Percentiles rank a stretch among this genome's conserved stretches.
Conservation (phyloP, 495 filamentous ascomycete genomes). For the Glutinoglossum americanum region DNA sequence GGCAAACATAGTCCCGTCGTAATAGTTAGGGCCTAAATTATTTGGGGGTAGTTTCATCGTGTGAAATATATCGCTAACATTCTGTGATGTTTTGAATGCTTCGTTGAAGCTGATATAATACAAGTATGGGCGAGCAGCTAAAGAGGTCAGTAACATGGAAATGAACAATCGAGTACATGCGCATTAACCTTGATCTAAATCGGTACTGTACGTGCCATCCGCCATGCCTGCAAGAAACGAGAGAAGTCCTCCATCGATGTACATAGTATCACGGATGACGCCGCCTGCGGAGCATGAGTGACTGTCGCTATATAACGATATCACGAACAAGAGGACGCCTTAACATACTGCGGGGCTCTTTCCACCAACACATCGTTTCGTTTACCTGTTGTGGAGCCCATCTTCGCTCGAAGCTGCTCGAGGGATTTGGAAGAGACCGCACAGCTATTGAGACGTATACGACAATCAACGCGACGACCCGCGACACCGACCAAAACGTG, state of each 20-base stretch:
- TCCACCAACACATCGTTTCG: slow-evolving; percentile 6
- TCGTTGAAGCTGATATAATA: slow-evolving; percentile 35
- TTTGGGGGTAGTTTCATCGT: slow-evolving; percentile 22
- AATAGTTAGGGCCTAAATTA: slow-evolving; percentile 35
- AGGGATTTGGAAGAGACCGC: neutral
- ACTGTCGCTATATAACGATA: neutral
- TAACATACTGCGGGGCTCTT: neutral
- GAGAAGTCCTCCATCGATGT: slow-evolving; percentile 41
- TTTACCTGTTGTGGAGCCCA: neutral
- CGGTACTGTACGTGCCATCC: slow-evolving; percentile 14
- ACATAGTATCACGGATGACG: slow-evolving; percentile 42
- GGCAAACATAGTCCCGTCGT: slow-evolving; percentile 41
- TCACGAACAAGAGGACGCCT: neutral
- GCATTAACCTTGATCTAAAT: neutral
- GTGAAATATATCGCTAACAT: slow-evolving; percentile 29
- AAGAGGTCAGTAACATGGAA: slow-evolving; percentile 2
- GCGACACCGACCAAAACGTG: neutral
- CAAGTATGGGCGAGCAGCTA: slow-evolving; percentile 18
- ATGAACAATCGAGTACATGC: neutral
- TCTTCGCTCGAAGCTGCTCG: neutral
- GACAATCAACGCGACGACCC: neutral
- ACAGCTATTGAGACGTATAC: neutral
- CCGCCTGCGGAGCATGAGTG: slow-evolving; percentile 21
- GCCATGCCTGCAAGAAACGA: slow-evolving; percentile 24
- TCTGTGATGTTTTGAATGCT: slow-evolving; percentile 31